Evolutionary conservation across 2,329 filamentous ascomycete species (phyloP).

Genomic region (Lasiodiplodia citricola): DNA sequence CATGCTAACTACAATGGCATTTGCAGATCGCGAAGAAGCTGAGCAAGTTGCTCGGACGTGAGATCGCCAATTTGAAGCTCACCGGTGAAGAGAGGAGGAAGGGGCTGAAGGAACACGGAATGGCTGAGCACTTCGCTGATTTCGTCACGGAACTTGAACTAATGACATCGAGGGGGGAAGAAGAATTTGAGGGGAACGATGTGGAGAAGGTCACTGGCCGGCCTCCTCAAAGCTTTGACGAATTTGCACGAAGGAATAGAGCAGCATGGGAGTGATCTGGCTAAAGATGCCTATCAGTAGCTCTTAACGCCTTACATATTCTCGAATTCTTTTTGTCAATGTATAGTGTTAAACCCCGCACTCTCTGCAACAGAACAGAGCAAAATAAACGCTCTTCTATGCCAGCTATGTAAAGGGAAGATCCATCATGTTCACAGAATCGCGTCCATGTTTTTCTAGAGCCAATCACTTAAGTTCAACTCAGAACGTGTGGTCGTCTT

Average conservation of each 20-base stretch:
- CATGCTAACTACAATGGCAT: not conserved
- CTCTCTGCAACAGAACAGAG: too few species aligned
- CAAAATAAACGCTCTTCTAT: too few species aligned
- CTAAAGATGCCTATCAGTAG: too few species aligned
- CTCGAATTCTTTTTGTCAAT: too few species aligned
- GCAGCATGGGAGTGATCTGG: not conserved
- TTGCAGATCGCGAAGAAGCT: slow-evolving; percentile 28
- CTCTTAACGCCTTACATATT: too few species aligned
- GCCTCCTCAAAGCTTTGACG: not conserved
- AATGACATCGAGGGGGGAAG: not conserved
- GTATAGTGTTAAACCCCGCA: too few species aligned
- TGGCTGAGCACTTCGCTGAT: not conserved
- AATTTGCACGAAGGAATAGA: not conserved
- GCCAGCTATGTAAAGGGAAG: too few species aligned
- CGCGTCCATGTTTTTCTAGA: too few species aligned
- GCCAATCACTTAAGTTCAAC: too few species aligned
- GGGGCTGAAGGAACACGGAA: not conserved
- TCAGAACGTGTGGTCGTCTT: too few species aligned
- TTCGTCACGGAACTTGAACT: slow-evolving; percentile 2
- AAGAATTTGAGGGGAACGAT: not conserved
- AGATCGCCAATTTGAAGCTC: slow-evolving; percentile 20
- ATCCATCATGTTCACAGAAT: too few species aligned
- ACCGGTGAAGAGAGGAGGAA: slow-evolving; percentile 15
- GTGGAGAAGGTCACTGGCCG: slow-evolving; percentile 18
- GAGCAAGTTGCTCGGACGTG: slow-evolving; percentile 9